Conservation (phyloP, 305 asterid species). For the Plantago coronopus region DNA sequence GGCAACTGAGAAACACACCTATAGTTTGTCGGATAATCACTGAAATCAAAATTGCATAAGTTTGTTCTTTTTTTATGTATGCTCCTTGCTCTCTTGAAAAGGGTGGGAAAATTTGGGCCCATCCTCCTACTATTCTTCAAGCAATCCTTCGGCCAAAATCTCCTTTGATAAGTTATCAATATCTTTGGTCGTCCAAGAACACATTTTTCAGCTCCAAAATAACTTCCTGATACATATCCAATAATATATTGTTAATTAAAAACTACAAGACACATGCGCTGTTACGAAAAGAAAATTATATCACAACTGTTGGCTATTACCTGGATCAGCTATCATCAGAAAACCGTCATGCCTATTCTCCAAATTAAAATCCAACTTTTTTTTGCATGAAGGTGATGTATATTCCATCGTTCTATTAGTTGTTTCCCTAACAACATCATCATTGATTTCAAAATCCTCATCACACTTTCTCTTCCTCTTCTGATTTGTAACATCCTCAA, state of each 20-base stretch:
- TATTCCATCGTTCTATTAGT: not conserved
- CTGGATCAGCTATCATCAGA: not conserved
- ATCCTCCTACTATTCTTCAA: slow-evolving; percentile 28
- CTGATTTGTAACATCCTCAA: too few relatives aligned
- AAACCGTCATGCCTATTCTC: too few relatives aligned
- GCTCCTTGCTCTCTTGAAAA: slow-evolving; percentile 29
- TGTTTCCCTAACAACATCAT: not conserved
- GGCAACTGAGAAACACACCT: slow-evolving; percentile 6
- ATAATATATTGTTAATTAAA: too few relatives aligned
- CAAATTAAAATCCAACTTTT: not conserved
- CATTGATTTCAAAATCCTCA: not conserved
- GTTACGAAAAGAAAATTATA: too few relatives aligned
- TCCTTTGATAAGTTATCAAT: not conserved
- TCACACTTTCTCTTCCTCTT: not conserved
- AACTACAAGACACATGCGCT: too few relatives aligned
- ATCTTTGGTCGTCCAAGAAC: not conserved
- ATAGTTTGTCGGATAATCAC: slow-evolving; percentile 6
- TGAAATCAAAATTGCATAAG: slow-evolving; percentile 7
- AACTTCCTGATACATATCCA: not conserved
- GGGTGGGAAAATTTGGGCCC: slow-evolving; percentile 26
- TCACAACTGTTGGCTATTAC: too few relatives aligned
- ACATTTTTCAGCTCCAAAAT: not conserved
- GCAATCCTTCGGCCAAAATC: slow-evolving; percentile 14
- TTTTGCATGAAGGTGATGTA: not conserved
- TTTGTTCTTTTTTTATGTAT: slow-evolving; percentile 17